Base-by-base conservation (phyloP, 768 basidiomycete genomes). In the Daedaleopsis nitida region DNA sequence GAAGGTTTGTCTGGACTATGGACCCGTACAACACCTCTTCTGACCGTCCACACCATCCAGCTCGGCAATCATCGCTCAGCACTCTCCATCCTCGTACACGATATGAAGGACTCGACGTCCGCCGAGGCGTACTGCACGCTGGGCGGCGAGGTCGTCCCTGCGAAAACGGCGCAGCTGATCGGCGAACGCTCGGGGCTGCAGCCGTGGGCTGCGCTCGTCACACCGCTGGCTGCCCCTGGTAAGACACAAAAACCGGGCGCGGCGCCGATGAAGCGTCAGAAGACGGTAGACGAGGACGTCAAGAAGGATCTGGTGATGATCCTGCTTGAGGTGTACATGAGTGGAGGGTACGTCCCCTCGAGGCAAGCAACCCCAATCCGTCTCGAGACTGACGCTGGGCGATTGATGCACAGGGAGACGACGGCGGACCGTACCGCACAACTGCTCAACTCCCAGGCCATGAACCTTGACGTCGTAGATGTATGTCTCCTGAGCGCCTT, bases 61-160 rank as follows among this genome's bases (percentile, higher is more conserved):
- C 77, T 83, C 21, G 81, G 78, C 19, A 76, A 86, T 51, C 88
- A 93, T 65, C 81, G 77, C 12, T 74, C 78, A 19, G 91, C 89
- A 0, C 81, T 98, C 1, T 73, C 82, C 8, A 78, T 82, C 1
- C 83, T 98, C 8, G 89, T 88, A 8, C 80, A 85, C 60, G 81
- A 83, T 39, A 75, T 97, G 11, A 81, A 82, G 53, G 96, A 98
- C 70, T 78, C 83, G 0, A 76, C 83, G 0, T 90, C 92, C 2
- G 92, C 94, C 0, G 93, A 96, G 70, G 82, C 87, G 5, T 97
- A 95, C 73, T 96, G 95, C 68, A 83, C 88, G 1, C 83, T 89
- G 35, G 87, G 86, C 17, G 93, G 95, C 5, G 83, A 85, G 21
- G 82, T 96, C 23, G 76, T 97, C 5, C 81, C 89, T 0, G 75